Percentiles rank a stretch among this genome's conserved stretches.
phyloP scores from a whole-genome alignment of 495 filamentous ascomycete species.

The Penicillium turbatum region DNA sequence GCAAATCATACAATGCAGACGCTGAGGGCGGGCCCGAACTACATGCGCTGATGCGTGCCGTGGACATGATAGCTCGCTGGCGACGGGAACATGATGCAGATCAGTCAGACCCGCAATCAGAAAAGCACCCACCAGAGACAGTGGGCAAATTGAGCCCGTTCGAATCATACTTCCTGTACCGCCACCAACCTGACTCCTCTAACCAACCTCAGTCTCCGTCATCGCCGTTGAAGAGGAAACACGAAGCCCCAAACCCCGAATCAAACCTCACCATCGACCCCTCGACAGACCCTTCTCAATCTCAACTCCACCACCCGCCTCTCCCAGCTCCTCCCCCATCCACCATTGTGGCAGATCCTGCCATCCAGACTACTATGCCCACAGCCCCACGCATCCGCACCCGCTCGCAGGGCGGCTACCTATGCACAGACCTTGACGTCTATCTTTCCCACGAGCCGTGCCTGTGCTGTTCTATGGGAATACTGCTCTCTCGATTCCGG shows the following conservation, averaged over 20 bases:
- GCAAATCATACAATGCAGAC: conserved; percentile 29
- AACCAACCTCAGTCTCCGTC: background rate
- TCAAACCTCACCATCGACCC: background rate
- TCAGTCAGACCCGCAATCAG: conserved; percentile 4
- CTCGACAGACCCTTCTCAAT: background rate
- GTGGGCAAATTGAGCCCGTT: conserved; percentile 24
- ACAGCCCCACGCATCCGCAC: conserved; percentile 33
- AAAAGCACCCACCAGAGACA: background rate
- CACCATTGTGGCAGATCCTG: background rate
- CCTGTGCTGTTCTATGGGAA: conserved; percentile 92
- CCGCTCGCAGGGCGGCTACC: conserved; percentile 69
- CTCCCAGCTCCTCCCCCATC: conserved; percentile 20
- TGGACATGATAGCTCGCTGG: conserved; percentile 78
- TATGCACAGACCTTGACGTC: conserved; percentile 86
- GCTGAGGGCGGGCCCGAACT: conserved; percentile 66
- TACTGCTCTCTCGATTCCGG: conserved; percentile 85
- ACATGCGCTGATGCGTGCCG: conserved; percentile 81
- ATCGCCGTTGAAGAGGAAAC: conserved; percentile 23
- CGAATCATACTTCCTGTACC: conserved; percentile 37
- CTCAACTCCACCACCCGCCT: background rate
- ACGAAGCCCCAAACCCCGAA: conserved; percentile 17
- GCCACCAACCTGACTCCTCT: background rate
- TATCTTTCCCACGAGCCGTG: conserved; percentile 95
- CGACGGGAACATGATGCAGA: conserved; percentile 30
- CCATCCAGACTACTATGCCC: background rate